phyloP scores from a whole-genome alignment of 306 rosid genomes.

The Dalbergia cochinchinensis region DNA sequence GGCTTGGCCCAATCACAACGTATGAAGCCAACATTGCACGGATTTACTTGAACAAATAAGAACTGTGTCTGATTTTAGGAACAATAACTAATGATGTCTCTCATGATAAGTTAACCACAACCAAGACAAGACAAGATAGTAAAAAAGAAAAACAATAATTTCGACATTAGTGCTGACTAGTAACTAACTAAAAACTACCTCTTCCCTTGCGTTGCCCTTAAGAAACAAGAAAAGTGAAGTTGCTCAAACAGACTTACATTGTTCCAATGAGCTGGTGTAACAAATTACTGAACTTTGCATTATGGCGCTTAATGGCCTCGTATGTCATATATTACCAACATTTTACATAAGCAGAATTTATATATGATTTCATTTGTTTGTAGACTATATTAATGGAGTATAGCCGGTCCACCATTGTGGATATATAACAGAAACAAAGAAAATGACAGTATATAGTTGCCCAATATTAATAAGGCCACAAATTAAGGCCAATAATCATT shows the following conservation, averaged over 20 bases:
- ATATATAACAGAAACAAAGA: neutral
- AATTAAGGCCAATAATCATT: conserved; percentile 21
- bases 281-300: conserved; percentile 16
- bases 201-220: conserved; percentile 15
- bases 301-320: neutral
- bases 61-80: too few species aligned
- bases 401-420: conserved; percentile 19
- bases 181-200: conserved; percentile 8
- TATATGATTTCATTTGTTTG: neutral
- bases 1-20: conserved; percentile 8
- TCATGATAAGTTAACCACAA: neutral
- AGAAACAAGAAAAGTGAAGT: conserved; percentile 26
- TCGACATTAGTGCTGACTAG: neutral
- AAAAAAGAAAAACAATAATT: neutral
- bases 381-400: neutral
- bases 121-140: neutral
- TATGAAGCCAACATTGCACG: neutral
- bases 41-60: neutral
- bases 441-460: conserved; percentile 11
- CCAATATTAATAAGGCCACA: conserved; percentile 19
- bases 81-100: neutral
- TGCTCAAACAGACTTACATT: neutral
- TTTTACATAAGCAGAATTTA: neutral
- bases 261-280: conserved; percentile 9
- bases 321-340: neutral